Evolutionary conservation across 225 moss, liverwort and hornwort genomes (phyloP).

Genomic region (Marchantia polymorpha): DNA sequence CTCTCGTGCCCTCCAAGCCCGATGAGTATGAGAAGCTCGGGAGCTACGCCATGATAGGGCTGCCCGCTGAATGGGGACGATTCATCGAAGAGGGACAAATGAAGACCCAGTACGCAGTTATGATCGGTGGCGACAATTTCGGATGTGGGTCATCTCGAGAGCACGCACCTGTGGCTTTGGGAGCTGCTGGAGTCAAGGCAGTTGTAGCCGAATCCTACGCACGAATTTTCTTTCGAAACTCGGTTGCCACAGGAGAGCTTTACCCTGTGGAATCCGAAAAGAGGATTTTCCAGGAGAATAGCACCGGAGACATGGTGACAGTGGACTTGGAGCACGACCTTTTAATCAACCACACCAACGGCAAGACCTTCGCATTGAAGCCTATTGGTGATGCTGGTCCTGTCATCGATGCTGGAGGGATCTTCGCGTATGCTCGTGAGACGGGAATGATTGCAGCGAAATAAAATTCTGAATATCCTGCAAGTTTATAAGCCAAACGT

Average conservation of each 20-base stretch:
- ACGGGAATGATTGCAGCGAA: slow-evolving; percentile 68
- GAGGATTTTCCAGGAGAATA: slow-evolving; percentile 59
- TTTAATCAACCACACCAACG: slow-evolving; percentile 76
- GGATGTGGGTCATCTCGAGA: slow-evolving; percentile 98
- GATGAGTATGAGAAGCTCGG: slow-evolving; percentile 97
- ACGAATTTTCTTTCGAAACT: slow-evolving; percentile 82
- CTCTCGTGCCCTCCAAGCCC: slow-evolving; percentile 81
- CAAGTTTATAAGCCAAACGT: background rate
- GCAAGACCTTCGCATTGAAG: slow-evolving; percentile 69
- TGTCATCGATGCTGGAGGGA: slow-evolving; percentile 87
- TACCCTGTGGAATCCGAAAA: slow-evolving; percentile 69
- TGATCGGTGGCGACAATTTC: slow-evolving; percentile 86
- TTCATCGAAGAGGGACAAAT: slow-evolving; percentile 67
- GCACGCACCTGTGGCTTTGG: slow-evolving; percentile 84
- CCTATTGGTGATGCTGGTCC: slow-evolving; percentile 89
- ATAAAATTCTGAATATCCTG: background rate
- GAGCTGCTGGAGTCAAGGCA: slow-evolving; percentile 71
- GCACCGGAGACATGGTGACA: slow-evolving; percentile 71
- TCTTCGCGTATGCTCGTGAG: slow-evolving; percentile 72
- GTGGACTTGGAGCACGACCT: slow-evolving; percentile 68
- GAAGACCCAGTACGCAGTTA: slow-evolving; percentile 70
- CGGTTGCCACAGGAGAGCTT: slow-evolving; percentile 81
- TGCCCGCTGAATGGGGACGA: slow-evolving; percentile 64
- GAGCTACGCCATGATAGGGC: slow-evolving; percentile 93
- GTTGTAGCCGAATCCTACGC: slow-evolving; percentile 84